These are phyloP conservation scores for Myxozyma neglecta DNA, from an alignment of 805 yeast genomes.

Conservation along the genomic window DNA sequence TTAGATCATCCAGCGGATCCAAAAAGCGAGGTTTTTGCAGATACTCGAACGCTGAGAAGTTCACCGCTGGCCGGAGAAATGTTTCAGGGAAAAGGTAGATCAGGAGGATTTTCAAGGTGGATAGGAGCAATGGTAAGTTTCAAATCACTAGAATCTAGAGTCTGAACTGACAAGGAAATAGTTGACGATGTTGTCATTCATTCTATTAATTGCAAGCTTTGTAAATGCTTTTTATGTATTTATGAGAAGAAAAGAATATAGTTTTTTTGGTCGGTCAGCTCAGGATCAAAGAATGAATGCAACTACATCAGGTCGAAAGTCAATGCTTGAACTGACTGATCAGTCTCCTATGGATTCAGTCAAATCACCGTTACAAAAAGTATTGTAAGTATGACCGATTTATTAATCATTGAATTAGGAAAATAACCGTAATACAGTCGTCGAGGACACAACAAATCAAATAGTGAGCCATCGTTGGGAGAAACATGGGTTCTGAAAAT, in stretches of 20 bases:
- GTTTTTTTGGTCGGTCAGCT: conserved; percentile 21
- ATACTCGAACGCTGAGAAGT: conserved; percentile 3
- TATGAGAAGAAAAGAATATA: conserved; percentile 18
- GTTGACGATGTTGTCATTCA: conserved; percentile 19
- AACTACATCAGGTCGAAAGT: background rate
- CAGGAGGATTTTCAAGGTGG: conserved; percentile 10
- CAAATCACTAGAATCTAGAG: background rate
- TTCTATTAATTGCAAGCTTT: conserved; percentile 12
- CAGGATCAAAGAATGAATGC: conserved; percentile 12
- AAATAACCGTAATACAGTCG: background rate
- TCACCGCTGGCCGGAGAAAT: conserved; percentile 20
- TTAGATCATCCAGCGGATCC: background rate
- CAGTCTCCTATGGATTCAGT: background rate
- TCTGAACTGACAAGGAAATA: background rate
- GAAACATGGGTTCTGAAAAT: conserved; percentile 54
- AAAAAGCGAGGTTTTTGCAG: conserved; percentile 10
- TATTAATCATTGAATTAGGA: background rate
- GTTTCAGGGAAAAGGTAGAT: conserved; percentile 1
- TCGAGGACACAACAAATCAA: background rate
- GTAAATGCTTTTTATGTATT: conserved; percentile 21
- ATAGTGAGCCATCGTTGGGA: background rate
- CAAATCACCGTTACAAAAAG: background rate
- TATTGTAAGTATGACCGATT: background rate
- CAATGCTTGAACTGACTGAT: background rate
- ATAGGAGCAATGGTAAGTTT: conserved; percentile 9